Conservation (phyloP, 345 rosid species). For the Fremontodendron californicum region DNA sequence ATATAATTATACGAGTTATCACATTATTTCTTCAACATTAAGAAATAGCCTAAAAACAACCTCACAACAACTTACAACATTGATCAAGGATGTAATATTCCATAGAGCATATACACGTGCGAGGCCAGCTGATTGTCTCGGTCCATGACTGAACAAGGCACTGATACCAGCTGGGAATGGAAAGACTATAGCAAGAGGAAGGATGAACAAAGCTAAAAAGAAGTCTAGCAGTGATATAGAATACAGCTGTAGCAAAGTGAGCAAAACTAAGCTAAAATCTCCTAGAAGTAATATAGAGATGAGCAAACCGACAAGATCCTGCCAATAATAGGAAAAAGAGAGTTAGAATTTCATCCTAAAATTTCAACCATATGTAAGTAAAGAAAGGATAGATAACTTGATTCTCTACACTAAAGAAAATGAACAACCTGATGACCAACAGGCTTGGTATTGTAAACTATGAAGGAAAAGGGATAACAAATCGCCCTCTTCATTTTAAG, state of each 20-base stretch:
- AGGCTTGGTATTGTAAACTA: constrained; percentile 70
- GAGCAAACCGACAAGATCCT: constrained; percentile 91
- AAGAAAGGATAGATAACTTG: not conserved
- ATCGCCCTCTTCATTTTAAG: constrained; percentile 53
- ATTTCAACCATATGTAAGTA: not conserved
- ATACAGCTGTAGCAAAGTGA: constrained; percentile 85
- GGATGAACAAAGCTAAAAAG: constrained; percentile 55
- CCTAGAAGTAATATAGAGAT: constrained; percentile 73
- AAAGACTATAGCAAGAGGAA: constrained; percentile 74
- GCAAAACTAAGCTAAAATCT: constrained; percentile 81
- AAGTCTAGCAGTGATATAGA: constrained; percentile 70
- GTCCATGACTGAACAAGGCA: constrained; percentile 92
- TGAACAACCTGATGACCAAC: constrained; percentile 81
- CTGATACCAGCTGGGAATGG: constrained; percentile 93
- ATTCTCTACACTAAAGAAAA: no score
- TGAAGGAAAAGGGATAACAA: constrained; percentile 51
- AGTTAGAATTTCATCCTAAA: constrained; percentile 12
- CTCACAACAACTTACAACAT: constrained; percentile 56
- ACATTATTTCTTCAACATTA: no score
- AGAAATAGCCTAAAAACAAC: not conserved
- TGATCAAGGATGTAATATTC: constrained; percentile 76
- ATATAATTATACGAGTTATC: no score
- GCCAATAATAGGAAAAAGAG: constrained; percentile 15
- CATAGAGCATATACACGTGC: constrained; percentile 54
- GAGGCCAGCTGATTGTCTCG: constrained; percentile 15